Evolutionary conservation across 2,329 filamentous ascomycete species (phyloP).

Genomic region (Pseudopyricularia cyperi): DNA sequence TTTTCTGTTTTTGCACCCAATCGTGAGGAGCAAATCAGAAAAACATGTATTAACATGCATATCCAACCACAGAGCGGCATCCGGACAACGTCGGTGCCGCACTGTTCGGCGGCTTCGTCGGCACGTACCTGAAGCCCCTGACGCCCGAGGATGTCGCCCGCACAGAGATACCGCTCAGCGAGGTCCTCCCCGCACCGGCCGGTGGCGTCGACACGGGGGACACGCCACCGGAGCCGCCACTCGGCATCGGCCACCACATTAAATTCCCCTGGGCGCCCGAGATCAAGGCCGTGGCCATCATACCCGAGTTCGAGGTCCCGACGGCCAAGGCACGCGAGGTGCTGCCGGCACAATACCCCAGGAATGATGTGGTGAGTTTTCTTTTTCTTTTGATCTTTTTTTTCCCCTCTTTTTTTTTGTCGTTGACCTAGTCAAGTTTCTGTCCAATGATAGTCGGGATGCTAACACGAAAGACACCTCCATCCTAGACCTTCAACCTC

Average conservation of each 20-base stretch:
- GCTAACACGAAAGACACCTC: background rate
- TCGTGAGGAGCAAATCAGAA: background rate
- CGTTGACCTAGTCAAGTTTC: too few relatives aligned
- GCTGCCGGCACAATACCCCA: constrained; percentile 65
- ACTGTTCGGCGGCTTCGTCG: constrained; percentile 90
- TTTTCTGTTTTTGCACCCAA: background rate
- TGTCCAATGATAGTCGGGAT: too few relatives aligned
- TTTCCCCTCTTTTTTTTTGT: too few relatives aligned
- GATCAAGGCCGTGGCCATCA: constrained; percentile 94
- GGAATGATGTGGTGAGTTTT: constrained; percentile 73
- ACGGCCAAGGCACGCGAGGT: constrained; percentile 84
- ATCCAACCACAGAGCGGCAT: constrained; percentile 50
- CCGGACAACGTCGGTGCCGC: constrained; percentile 93
- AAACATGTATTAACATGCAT: background rate
- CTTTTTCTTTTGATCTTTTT: too few relatives aligned
- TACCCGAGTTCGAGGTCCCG: constrained; percentile 91
- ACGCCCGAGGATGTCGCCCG: constrained; percentile 79
- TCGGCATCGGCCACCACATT: constrained; percentile 90
- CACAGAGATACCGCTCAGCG: constrained; percentile 85
- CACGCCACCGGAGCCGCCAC: constrained; percentile 74
- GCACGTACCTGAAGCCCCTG: constrained; percentile 89
- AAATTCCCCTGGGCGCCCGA: constrained; percentile 88
- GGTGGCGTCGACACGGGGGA: constrained; percentile 85
- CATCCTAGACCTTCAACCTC: constrained; percentile 67
- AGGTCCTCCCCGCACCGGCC: constrained; percentile 81